Base-by-base conservation (phyloP, 805 yeast genomes). In the Myxozyma vanderwaltii region DNA sequence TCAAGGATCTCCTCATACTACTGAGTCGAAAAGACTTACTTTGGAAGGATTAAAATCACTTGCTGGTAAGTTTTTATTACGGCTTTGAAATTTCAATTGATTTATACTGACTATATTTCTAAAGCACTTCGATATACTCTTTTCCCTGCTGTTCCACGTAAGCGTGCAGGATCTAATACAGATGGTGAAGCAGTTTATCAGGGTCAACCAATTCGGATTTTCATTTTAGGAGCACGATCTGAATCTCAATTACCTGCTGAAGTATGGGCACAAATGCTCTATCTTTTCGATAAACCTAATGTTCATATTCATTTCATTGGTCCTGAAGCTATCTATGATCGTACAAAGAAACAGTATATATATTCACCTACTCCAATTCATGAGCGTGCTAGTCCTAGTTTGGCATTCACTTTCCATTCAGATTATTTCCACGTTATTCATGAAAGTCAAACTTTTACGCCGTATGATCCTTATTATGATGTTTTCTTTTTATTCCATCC, bases 381-480 rank as follows among this genome's bases (percentile, higher is more conserved):
- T 41, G 83, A 84, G 67, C 82, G 91, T 69, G 76, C 87, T 49
- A 6, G 50, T 7, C 62, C 67, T 21, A 84, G 86, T 53, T 73
- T 94, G 68, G 79, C 88, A 27, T 80, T 91, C 66, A 82, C 86
- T 58, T 86, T 87, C 75, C 96, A 91, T 74, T 90, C 98, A 0
- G 88, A 89, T 68, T 91, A 86, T 74, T 94, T 94, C 84, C 90
- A 91, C 71, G 92, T 88, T 40, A 79, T 88, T 62, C 96, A 94
- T 75, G 91, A 91, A 69, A 86, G 89, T 50, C 94, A 91, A 69
- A 97, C 92, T 75, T 89, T 94, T 73, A 89, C 90, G 85, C 99
- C 99, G 4, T 94, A 91, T 73, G 99, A 94, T 73, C 99, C 99
- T 46, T 94, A 92, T 74, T 81, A 89, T 71, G 99, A 94, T 72